Evolutionary conservation across 139 green algal species (phyloP).

Genomic region (Ulvella scutata): DNA sequence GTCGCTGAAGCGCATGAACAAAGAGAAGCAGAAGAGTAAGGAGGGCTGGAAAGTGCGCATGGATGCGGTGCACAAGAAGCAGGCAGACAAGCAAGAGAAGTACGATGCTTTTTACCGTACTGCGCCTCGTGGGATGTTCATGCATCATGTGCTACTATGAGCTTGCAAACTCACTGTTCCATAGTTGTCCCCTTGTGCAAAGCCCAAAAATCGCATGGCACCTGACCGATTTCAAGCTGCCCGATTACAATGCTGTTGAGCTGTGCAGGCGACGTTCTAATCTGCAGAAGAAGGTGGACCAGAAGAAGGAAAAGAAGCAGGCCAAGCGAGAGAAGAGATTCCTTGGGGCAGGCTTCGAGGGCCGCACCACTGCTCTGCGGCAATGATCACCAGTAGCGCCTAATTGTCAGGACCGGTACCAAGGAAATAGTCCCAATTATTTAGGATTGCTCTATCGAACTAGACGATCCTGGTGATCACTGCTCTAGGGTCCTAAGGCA

Average conservation of each 20-base stretch:
- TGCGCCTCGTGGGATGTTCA: not conserved
- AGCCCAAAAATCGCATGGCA: too few relatives aligned
- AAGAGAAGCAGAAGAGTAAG: constrained; percentile 45
- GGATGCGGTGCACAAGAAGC: constrained; percentile 28
- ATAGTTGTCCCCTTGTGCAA: too few relatives aligned
- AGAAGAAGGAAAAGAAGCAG: constrained; percentile 55
- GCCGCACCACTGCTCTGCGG: constrained; percentile 23
- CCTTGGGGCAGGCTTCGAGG: constrained; percentile 74
- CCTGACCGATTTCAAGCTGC: too few relatives aligned
- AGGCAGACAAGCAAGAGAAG: constrained; percentile 49
- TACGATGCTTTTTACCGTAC: constrained; percentile 13
- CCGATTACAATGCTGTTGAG: too few relatives aligned
- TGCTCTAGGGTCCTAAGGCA: too few relatives aligned
- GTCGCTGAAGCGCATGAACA: constrained; percentile 51
- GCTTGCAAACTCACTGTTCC: not conserved
- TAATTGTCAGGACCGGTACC: too few relatives aligned
- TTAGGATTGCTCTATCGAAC: too few relatives aligned
- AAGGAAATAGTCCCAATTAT: too few relatives aligned
- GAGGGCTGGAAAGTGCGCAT: constrained; percentile 50
- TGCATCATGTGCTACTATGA: not conserved
- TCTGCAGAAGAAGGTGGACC: constrained; percentile 30
- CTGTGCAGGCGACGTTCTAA: constrained; percentile 52
- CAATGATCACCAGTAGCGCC: too few relatives aligned
- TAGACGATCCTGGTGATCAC: too few relatives aligned
- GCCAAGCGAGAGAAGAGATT: constrained; percentile 73